phyloP scores from a whole-genome alignment of 208 protist species.

The Trypanosoma platydactyli region DNA sequence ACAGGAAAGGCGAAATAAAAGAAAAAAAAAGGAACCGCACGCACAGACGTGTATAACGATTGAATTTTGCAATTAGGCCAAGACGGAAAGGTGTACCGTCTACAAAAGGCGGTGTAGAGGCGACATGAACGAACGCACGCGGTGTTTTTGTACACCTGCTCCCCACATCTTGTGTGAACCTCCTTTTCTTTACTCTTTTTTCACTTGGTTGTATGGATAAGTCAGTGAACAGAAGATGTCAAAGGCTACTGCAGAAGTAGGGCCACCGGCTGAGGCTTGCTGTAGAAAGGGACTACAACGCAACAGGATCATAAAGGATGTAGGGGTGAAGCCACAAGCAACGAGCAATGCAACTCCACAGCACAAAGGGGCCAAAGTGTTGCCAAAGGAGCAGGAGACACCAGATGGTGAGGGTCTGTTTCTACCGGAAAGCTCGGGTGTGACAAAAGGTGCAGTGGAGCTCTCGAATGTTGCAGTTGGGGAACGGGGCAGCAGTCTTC shows the following conservation, averaged over 20 bases:
- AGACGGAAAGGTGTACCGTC: no score
- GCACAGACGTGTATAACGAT: no score
- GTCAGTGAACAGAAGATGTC: no score
- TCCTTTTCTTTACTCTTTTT: neutral
- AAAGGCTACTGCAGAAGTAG: neutral
- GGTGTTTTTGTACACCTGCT: no score
- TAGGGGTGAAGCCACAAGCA: neutral
- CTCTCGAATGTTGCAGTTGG: no score
- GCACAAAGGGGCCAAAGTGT: neutral
- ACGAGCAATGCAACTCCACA: neutral
- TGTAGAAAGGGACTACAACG: neutral
- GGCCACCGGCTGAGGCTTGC: neutral
- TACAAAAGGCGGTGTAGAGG: no score
- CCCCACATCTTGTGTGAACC: neutral
- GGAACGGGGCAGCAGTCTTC: no score
- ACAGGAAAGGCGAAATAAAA: no score
- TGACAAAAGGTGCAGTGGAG: neutral
- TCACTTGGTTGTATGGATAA: neutral
- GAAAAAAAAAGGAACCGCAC: neutral
- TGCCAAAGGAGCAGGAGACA: neutral
- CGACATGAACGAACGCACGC: no score
- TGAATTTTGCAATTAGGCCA: no score
- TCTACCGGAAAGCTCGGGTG: neutral
- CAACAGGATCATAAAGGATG: neutral
- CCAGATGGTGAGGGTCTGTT: slow-evolving; percentile 5